Conservation (phyloP, 768 basidiomycete species). For the Galerina marginata region DNA sequence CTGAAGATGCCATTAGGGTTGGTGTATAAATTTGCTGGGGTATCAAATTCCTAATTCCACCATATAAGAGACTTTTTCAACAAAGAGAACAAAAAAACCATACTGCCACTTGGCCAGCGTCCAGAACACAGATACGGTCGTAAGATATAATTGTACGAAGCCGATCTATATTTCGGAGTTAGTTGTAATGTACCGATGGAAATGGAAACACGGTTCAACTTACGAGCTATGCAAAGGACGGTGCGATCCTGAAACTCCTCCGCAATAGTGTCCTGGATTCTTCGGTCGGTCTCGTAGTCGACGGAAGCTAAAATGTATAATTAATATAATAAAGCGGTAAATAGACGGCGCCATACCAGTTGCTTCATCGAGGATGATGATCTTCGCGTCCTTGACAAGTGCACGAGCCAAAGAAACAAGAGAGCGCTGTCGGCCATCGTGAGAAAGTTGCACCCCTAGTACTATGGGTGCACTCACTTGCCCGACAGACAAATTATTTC, state of each 20-base stretch:
- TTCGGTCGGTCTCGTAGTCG: conserved; percentile 86
- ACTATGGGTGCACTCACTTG: conserved; percentile 38
- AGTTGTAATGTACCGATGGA: neutral
- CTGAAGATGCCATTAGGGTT: conserved; percentile 69
- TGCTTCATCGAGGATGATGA: conserved; percentile 90
- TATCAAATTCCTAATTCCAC: conserved; percentile 71
- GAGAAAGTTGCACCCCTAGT: neutral
- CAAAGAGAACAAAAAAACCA: neutral
- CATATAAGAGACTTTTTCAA: neutral
- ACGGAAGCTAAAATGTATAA: conserved; percentile 60
- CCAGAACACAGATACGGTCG: conserved; percentile 88
- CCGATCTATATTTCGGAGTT: conserved; percentile 58
- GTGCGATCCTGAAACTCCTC: conserved; percentile 82
- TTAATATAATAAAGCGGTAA: neutral
- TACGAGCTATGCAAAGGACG: conserved; percentile 84
- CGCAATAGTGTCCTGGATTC: conserved; percentile 90
- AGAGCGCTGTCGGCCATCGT: conserved; percentile 54
- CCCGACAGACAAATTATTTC: conserved; percentile 81
- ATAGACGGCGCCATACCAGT: conserved; percentile 51
- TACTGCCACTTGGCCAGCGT: conserved; percentile 69
- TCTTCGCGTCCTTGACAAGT: conserved; percentile 79
- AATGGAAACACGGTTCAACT: conserved; percentile 31
- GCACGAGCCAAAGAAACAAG: conserved; percentile 88
- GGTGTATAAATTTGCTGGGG: conserved; percentile 67
- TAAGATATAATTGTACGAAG: conserved; percentile 85